phyloP scores from a whole-genome alignment of 768 basidiomycete genomes.

The Boletus pseudo-olivaceus region DNA sequence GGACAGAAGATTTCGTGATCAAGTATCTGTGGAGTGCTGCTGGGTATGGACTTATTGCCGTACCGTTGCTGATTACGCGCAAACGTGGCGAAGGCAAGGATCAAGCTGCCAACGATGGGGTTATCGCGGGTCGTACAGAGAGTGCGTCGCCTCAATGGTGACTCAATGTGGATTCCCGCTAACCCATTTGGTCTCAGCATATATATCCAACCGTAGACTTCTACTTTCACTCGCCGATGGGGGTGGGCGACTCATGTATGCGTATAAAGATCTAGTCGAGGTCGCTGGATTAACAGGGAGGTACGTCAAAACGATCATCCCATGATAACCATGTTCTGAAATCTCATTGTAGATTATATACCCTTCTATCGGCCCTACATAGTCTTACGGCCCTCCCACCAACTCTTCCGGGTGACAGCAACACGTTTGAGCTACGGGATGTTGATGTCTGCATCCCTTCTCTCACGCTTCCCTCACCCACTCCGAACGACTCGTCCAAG shows the following conservation, averaged over 20 bases:
- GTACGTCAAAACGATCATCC: slow-evolving; percentile 2
- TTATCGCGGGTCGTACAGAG: slow-evolving; percentile 49
- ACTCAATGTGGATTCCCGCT: background rate
- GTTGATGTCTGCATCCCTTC: slow-evolving; percentile 71
- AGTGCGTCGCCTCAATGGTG: slow-evolving; percentile 28
- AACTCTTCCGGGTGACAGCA: slow-evolving; percentile 29
- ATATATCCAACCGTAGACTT: slow-evolving; percentile 90
- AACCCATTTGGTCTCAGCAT: slow-evolving; percentile 42
- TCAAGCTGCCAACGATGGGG: slow-evolving; percentile 22
- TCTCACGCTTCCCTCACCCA: background rate
- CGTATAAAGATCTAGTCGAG: slow-evolving; percentile 92
- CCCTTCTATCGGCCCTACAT: slow-evolving; percentile 82
- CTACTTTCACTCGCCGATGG: slow-evolving; percentile 95
- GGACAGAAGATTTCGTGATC: slow-evolving; percentile 97
- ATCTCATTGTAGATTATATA: slow-evolving; percentile 60
- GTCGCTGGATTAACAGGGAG: slow-evolving; percentile 87
- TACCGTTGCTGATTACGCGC: slow-evolving; percentile 78
- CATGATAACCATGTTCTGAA: background rate
- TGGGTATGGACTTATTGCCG: slow-evolving; percentile 88
- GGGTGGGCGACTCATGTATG: slow-evolving; percentile 93
- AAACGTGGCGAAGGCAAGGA: slow-evolving; percentile 14
- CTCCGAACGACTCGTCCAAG: slow-evolving; percentile 1
- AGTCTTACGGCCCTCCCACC: slow-evolving; percentile 55
- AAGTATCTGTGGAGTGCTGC: slow-evolving; percentile 95
- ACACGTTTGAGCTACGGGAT: slow-evolving; percentile 58